Evolutionary conservation across 1,284 basidiomycete genomes (phyloP).

Genomic region (Volvariella volvacea): DNA sequence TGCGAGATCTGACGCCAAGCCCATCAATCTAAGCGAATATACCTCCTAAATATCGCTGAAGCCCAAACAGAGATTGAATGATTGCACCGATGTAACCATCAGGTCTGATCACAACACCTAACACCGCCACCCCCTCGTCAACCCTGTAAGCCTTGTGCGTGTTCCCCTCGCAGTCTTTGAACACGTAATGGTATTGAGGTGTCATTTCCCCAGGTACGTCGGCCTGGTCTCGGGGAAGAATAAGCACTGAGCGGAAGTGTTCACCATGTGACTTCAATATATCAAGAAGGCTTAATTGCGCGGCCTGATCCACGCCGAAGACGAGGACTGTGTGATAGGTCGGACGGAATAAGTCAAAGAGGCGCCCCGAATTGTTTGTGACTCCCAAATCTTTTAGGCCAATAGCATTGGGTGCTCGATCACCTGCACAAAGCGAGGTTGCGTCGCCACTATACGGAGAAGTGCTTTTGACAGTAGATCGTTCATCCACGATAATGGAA

Average conservation of each 20-base stretch:
- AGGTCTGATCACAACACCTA: constrained; percentile 11
- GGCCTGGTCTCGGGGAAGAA: too few species aligned
- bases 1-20: too few species aligned
- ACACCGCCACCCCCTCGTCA: neutral
- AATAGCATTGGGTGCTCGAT: constrained; percentile 16
- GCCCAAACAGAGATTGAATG: neutral
- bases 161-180: constrained; percentile 8
- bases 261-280: too few species aligned
- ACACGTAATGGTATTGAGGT: too few species aligned
- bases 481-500: constrained; percentile 17
- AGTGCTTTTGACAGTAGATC: neutral
- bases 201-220: too few species aligned
- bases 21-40: neutral
- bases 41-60: neutral
- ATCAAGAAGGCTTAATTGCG: too few species aligned
- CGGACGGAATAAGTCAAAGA: constrained; percentile 12
- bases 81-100: constrained; percentile 17
- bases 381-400: constrained; percentile 4
- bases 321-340: constrained; percentile 11
- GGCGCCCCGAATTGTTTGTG: neutral
- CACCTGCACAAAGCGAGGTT: constrained; percentile 10
- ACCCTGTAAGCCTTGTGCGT: constrained; percentile 10
- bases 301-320: too few species aligned
- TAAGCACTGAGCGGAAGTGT: too few species aligned
- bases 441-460: too few species aligned